Base-by-base conservation (phyloP, 768 basidiomycete genomes). In the Mycena floridula region DNA sequence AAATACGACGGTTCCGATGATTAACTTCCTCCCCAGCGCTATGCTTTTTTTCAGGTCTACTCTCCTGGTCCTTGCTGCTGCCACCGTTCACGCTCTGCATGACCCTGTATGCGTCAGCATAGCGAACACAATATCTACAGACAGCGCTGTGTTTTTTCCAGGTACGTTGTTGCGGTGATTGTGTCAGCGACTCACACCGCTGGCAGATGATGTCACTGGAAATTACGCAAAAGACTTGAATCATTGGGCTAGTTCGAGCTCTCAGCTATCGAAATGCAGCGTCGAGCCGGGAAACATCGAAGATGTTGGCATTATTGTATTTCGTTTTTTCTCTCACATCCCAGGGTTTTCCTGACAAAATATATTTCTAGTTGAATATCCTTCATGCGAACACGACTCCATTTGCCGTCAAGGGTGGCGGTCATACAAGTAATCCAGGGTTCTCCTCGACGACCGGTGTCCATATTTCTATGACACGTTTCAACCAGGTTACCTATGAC, bases 351-450 rank as follows among this genome's bases (percentile, higher is more conserved):
- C 45, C 36, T 30, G 18, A 25, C 12, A 21, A 42, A 24, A 6
- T 27, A 13, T 23, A 3, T 23, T 20, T 16, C 6, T 47, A 82
- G 80, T 67, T 82, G 25, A 53, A 59, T 43, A 71, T 79, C 28
- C 44, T 82, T 2, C 72, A 64, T 2, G 55, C 52, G 13, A 71
- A 66, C 0, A 44, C 54, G 23, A 77, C 74, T 1, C 68, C 77
- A 1, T 82, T 83, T 47, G 80, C 79, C 9, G 81, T 80, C 42
- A 83, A 80, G 56, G 73, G 79, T n/a, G 81, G 77, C 12, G 81
- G 81, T 0, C 81, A 83, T 55, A 47, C 73, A 1, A 52, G 67
- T 2, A 81, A 80, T 51, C 71, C 67, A 0, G 72, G 72, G 2
- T 81, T 81, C 47, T 79, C 79, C 0, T 82, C 82, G 0, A 82